Base-by-base conservation (phyloP, 176 grass and related monocot genomes). In the Saccharum officinarum region DNA sequence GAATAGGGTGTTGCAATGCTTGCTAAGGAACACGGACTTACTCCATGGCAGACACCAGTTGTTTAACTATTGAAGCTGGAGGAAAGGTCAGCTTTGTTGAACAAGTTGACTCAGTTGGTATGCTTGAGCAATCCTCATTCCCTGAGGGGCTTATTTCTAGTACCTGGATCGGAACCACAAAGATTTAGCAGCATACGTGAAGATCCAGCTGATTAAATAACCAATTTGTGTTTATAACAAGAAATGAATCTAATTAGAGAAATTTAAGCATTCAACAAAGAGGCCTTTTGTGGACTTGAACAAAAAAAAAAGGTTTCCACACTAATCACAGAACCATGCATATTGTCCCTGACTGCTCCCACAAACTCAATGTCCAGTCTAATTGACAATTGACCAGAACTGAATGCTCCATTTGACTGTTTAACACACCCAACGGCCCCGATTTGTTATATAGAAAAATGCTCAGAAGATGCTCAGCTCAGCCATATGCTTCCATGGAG, bases 11-110 rank as follows among this genome's bases (percentile, higher is more conserved):
- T 5, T 40, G 15, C 47, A 83, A 37, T 31, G 65, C 8, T 59
- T 46, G 62, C 26, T 37, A 82, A 69, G 52, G 18, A 61, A 84
- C 37, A 86, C 0, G 16, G 82, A 93, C 93, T 94, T 90, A 98
- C 96, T 98, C 91, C 41, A 98, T 83, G 40, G 89, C 91, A 68
- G 85, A 74, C 84, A 89, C 86, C 86, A 98, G 89, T 79, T 95
- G 96, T 88, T 87, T 98, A 75, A 90, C 80, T 54, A 80, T 44
- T 80, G 91, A 95, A 87, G 70, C 49, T 75, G 85, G 80, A 92
- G 93, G 93, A 83, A 95, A 85, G 69, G 67, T 65, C 54, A 77
- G 6, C 54, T 93, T 87, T 88, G 65, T 47, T 49, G 83, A 64
- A 74, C 83, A 67, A 84, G 30, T 86, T 76, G 63, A 71, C 12